Conservation (phyloP, 768 basidiomycete species). For the Pleurotus citrinopileatus region DNA sequence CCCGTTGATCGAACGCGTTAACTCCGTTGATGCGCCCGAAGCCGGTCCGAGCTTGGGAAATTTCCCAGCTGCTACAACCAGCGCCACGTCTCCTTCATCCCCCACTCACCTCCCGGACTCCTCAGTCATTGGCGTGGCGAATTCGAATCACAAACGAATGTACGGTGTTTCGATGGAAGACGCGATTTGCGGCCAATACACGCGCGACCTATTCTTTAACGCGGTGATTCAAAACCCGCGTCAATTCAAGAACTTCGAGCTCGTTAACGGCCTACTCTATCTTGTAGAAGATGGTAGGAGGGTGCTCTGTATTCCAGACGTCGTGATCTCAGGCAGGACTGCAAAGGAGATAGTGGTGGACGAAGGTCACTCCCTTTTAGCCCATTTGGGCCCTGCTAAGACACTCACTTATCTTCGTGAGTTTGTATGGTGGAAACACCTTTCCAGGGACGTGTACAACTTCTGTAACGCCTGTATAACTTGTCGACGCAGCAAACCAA, state of each 20-base stretch:
- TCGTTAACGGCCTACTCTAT: constrained; percentile 14
- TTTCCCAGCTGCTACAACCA: too few relatives aligned
- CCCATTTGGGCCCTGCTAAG: constrained; percentile 28
- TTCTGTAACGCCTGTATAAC: constrained; percentile 25
- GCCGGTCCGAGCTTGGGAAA: too few relatives aligned
- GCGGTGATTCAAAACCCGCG: constrained; percentile 13
- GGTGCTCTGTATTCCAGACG: constrained; percentile 18
- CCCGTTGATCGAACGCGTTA: too few relatives aligned
- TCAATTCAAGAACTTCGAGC: constrained; percentile 17
- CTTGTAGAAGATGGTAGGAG: constrained; percentile 10
- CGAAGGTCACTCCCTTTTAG: constrained; percentile 21
- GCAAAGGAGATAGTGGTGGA: constrained; percentile 25
- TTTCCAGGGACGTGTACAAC: constrained; percentile 18
- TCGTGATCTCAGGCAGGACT: constrained; percentile 7
- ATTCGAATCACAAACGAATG: too few relatives aligned
- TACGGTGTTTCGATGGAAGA: too few relatives aligned
- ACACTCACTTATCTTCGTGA: constrained; percentile 26
- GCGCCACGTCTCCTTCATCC: too few relatives aligned
- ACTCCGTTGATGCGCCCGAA: too few relatives aligned
- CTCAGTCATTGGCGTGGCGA: too few relatives aligned
- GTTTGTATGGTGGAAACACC: constrained; percentile 17
- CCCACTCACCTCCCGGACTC: too few relatives aligned
- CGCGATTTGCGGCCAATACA: constrained; percentile 13
- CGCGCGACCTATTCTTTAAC: constrained; percentile 20
- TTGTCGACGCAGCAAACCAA: constrained; percentile 14